Base-by-base conservation (phyloP, 1,284 basidiomycete species). In the Ceratorhiza oryzae-sativae region DNA sequence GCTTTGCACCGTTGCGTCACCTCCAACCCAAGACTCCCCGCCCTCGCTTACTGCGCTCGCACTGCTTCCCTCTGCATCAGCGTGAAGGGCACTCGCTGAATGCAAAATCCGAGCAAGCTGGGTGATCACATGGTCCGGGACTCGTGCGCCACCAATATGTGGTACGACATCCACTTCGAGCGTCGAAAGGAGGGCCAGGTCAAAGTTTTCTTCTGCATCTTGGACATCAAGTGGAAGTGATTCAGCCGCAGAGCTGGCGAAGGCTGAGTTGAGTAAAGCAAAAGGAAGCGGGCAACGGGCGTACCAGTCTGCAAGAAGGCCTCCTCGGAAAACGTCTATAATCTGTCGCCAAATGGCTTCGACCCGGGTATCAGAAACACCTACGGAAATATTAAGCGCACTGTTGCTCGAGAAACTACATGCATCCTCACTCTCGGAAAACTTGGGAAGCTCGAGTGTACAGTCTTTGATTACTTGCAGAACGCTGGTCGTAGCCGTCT, bases 321-420 rank as follows among this genome's bases (percentile, higher is more conserved):
- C 90, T 5, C 91, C 93, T 20, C 86, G 82, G 80, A 94, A 93
- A 1, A 92, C 89, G 74, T 94, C 93, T 49, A 96, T 85, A n/a
- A 95, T 83, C 77, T 92, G 91, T 70, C 86, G 83, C 94, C 94
- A 98, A 42, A 97, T 89, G 0, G 87, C 88, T 77, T 93, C 90
- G 1, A 90, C 82, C 1, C 87, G 85, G 0, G 87, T 86, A 49
- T 84, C 80, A 0, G 87, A 82, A 27, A 94, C 84, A 36, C 81
- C 89, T 90, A 75, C 51, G 59, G 62, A 34, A 30, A n/a, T 27
- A 20, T 67, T 13, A 67, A 49, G 25, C 41, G 8, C 32, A 23
- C 49, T 6, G 39, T 20, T 41, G 39, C 34, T 45, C 27, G 18
- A 55, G 34, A 5, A 12, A 20, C 59, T 41, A 34, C 56, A 34